Conservation (phyloP, 1,139 yeast genomes). For the Candida albicans region DNA sequence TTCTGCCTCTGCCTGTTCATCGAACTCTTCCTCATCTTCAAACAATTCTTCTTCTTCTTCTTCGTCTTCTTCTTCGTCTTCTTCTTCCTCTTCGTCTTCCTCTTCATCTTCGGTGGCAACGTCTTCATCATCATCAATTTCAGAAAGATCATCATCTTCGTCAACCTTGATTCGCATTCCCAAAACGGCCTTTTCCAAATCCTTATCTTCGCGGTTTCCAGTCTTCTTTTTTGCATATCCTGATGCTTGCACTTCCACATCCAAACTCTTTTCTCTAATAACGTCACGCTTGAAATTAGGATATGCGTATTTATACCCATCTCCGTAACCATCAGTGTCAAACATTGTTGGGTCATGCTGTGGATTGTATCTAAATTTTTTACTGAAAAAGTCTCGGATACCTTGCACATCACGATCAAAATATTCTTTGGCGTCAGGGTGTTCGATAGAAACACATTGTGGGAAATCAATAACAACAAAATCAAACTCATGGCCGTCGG, state of each 20-base stretch:
- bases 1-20: conserved; percentile 40
- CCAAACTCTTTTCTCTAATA: conserved; percentile 64
- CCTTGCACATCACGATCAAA: conserved; percentile 93
- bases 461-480: conserved; percentile 97
- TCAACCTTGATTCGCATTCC: conserved; percentile 51
- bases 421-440: conserved; percentile 80
- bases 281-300: conserved; percentile 83
- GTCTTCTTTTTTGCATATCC: conserved; percentile 78
- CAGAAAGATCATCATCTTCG: conserved; percentile 34
- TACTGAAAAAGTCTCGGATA: conserved; percentile 75
- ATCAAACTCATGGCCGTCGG: conserved; percentile 52
- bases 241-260: conserved; percentile 84
- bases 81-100: conserved; percentile 32
- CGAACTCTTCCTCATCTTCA: conserved; percentile 28
- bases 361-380: conserved; percentile 75
- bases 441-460: conserved; percentile 93
- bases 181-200: conserved; percentile 72
- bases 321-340: conserved; percentile 78
- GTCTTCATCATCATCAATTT: conserved; percentile 29
- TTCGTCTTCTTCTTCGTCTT: conserved; percentile 26
- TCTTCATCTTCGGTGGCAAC: conserved; percentile 33
- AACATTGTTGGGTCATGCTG: conserved; percentile 62
- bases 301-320: conserved; percentile 72
- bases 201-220: conserved; percentile 50
- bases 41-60: conserved; percentile 29